These are phyloP conservation scores for Scleromitrula shiraiana DNA, from an alignment of 2,329 filamentous ascomycete genomes.

Conservation along the genomic window DNA sequence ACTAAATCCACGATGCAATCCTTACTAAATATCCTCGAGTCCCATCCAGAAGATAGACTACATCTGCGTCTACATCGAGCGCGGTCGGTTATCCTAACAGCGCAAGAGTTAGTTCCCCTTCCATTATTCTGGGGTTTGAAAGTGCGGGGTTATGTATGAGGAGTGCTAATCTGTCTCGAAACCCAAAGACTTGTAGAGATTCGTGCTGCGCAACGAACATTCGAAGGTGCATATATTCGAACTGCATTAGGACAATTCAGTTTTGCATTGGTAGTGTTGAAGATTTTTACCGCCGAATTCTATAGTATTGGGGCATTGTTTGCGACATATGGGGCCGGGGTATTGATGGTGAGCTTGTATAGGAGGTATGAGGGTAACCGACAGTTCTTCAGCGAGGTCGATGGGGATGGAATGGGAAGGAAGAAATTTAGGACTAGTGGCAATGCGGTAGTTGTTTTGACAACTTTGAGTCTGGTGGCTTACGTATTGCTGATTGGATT, in stretches of 20 bases:
- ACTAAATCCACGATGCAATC: too few species aligned
- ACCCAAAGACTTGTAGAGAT: conserved; percentile 69
- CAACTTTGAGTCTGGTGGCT: conserved; percentile 46
- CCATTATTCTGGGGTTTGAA: background rate
- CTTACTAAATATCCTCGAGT: conserved; percentile 34
- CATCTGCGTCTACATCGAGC: conserved; percentile 77
- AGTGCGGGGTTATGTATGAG: background rate
- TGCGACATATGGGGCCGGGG: conserved; percentile 79
- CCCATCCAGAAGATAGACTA: conserved; percentile 64
- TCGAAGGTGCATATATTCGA: conserved; percentile 93
- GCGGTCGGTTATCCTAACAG: conserved; percentile 71
- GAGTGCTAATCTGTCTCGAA: conserved; percentile 3
- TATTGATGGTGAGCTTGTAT: conserved; percentile 77
- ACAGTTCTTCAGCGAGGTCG: conserved; percentile 69
- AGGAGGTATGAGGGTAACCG: conserved; percentile 84
- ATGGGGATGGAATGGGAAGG: conserved; percentile 34
- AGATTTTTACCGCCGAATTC: conserved; percentile 95
- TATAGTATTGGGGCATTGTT: conserved; percentile 96
- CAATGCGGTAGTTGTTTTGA: conserved; percentile 52
- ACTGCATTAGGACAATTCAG: conserved; percentile 93
- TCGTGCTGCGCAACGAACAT: conserved; percentile 88
- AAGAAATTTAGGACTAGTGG: conserved; percentile 57
- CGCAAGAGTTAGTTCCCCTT: conserved; percentile 46
- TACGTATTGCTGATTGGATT: conserved; percentile 50
- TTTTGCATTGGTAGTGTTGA: conserved; percentile 87